phyloP scores from a whole-genome alignment of 148 eudicot species.

The Chenopodium suecicum region DNA sequence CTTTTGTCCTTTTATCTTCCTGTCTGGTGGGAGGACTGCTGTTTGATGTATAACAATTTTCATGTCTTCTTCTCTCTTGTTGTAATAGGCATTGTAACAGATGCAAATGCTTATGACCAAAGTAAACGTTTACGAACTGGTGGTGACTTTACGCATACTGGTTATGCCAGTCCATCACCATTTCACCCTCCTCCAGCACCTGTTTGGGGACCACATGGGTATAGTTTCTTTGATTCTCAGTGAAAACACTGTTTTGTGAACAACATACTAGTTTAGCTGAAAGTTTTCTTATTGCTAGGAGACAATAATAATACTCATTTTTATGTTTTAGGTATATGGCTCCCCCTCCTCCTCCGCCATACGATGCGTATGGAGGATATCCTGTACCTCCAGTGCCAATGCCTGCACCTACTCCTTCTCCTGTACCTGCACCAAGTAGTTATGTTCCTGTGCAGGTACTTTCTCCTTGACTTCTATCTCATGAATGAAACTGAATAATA shows the following conservation, averaged over 20 bases:
- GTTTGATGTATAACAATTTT: background rate
- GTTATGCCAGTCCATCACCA: constrained; percentile 85
- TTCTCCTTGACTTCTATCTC: background rate
- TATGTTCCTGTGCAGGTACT: constrained; percentile 83
- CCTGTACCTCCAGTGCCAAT: constrained; percentile 76
- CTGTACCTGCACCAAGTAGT: constrained; percentile 79
- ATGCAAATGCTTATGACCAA: constrained; percentile 75
- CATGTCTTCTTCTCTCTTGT: background rate
- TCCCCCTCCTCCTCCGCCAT: constrained; percentile 85
- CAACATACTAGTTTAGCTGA: constrained; percentile 1
- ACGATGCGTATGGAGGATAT: constrained; percentile 87
- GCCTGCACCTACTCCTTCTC: constrained; percentile 63
- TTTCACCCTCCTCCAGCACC: constrained; percentile 93
- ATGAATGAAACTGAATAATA: background rate
- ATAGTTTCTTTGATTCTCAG: constrained; percentile 13
- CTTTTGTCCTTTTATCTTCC: background rate
- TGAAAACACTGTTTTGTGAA: background rate
- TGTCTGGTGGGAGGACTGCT: background rate
- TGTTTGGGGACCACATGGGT: constrained; percentile 97
- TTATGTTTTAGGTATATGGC: constrained; percentile 68
- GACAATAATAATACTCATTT: background rate
- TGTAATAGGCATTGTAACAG: constrained; percentile 72
- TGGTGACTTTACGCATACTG: constrained; percentile 87
- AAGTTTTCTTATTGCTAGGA: background rate
- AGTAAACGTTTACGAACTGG: constrained; percentile 91